Percentiles rank a stretch among this genome's conserved stretches.
These are phyloP conservation scores for Dryas alaskensis DNA, from an alignment of 306 rosid species.

Conservation along the genomic window DNA sequence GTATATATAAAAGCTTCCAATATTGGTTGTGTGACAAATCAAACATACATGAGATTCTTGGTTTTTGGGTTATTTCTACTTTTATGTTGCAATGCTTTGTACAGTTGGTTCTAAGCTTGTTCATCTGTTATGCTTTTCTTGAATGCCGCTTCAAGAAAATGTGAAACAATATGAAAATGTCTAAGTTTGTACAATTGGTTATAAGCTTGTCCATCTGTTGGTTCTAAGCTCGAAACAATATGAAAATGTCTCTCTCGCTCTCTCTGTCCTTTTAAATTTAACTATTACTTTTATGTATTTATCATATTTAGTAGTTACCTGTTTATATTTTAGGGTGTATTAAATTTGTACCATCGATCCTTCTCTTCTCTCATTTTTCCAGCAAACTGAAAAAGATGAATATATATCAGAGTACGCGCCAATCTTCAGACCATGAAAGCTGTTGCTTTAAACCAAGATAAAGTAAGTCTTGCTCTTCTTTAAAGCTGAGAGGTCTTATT, in stretches of 20 bases:
- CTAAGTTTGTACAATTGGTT: too few relatives aligned
- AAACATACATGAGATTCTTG: too few relatives aligned
- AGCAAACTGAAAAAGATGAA: slow-evolving; percentile 44
- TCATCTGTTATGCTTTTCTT: slow-evolving; percentile 42
- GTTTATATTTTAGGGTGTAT: slow-evolving; percentile 29
- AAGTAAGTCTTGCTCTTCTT: slow-evolving; percentile 36
- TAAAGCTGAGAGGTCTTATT: slow-evolving; percentile 15
- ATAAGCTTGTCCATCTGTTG: too few relatives aligned
- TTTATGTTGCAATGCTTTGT: neutral
- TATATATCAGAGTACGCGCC: slow-evolving; percentile 48
- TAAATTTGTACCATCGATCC: slow-evolving; percentile 26
- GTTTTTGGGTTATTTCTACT: too few relatives aligned
- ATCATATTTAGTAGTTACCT: slow-evolving; percentile 14
- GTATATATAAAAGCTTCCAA: too few relatives aligned
- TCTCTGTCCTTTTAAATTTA: slow-evolving; percentile 8
- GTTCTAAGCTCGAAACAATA: slow-evolving; percentile 17
- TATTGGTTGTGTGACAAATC: too few relatives aligned
- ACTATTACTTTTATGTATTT: slow-evolving; percentile 5
- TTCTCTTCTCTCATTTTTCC: slow-evolving; percentile 34
- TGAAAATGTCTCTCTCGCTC: slow-evolving; percentile 27
- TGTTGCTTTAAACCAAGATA: slow-evolving; percentile 42
- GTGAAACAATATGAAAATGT: too few relatives aligned
- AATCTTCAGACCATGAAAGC: slow-evolving; percentile 60
- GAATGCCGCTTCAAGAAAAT: slow-evolving; percentile 39
- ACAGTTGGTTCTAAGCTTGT: slow-evolving; percentile 22